A percentile compares a stretch with the other conserved stretches of the same genome.
phyloP scores from a whole-genome alignment of 2,329 filamentous ascomycete genomes.

The Seiridium cupressi region DNA sequence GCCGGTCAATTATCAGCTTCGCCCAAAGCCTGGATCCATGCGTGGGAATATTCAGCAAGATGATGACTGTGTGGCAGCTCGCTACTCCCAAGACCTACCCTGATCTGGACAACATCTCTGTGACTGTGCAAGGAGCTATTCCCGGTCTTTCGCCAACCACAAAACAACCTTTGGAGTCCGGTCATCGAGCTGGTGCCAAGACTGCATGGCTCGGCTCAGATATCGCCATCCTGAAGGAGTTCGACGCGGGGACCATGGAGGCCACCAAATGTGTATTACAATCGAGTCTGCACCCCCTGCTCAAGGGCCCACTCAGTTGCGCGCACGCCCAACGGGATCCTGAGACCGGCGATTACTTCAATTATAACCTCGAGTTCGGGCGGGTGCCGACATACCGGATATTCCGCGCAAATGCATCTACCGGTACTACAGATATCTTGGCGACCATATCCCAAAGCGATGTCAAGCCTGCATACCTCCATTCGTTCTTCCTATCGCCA shows the following conservation, averaged over 20 bases:
- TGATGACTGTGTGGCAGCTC: constrained; percentile 58
- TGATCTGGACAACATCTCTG: constrained; percentile 57
- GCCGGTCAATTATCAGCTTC: constrained; percentile 59
- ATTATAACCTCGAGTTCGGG: constrained; percentile 74
- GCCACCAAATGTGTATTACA: constrained; percentile 66
- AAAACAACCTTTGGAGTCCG: constrained; percentile 16
- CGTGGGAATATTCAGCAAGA: constrained; percentile 68
- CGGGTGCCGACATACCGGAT: constrained; percentile 61
- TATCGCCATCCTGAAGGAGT: constrained; percentile 51
- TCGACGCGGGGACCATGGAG: constrained; percentile 71
- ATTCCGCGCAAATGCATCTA: constrained; percentile 62
- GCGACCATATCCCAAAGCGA: constrained; percentile 58
- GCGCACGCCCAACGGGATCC: constrained; percentile 74
- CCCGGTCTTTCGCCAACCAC: constrained; percentile 47
- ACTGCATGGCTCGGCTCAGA: constrained; percentile 59
- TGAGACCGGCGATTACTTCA: constrained; percentile 72
- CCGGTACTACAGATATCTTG: constrained; percentile 67
- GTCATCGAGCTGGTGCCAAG: constrained; percentile 39
- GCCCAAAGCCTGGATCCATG: constrained; percentile 73
- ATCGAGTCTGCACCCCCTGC: constrained; percentile 59
- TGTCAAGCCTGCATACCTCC: constrained; percentile 68
- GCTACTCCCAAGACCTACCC: constrained; percentile 20
- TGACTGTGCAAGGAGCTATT: constrained; percentile 64
- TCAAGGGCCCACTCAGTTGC: constrained; percentile 66
- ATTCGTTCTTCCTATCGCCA: constrained; percentile 74